Evolutionary conservation across 2,329 filamentous ascomycete species (phyloP).

Genomic region (Aspergillus clavatus): DNA sequence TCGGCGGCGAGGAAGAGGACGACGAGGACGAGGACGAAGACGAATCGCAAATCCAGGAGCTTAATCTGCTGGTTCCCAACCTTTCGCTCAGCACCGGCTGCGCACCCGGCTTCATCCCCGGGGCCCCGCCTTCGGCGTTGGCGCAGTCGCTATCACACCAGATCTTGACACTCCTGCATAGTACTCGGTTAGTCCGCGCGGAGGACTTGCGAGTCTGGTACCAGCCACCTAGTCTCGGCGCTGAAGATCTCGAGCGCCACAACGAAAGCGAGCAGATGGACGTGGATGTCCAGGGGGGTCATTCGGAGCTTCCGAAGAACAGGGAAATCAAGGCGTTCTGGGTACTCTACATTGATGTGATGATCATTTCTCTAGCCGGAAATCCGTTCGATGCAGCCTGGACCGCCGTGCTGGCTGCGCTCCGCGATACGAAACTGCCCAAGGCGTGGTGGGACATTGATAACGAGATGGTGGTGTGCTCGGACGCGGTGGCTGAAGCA

Average conservation of each 20-base stretch:
- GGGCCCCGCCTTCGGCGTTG: conserved; percentile 70
- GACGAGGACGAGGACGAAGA: conserved; percentile 47
- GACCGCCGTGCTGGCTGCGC: conserved; percentile 74
- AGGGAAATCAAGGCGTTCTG: conserved; percentile 76
- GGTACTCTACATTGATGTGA: conserved; percentile 91
- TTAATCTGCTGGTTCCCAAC: conserved; percentile 82
- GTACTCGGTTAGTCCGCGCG: conserved; percentile 60
- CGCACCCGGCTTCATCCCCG: conserved; percentile 78
- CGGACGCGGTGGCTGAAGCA: conserved; percentile 52
- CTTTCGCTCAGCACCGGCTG: conserved; percentile 88
- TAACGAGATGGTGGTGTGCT: conserved; percentile 72
- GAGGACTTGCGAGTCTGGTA: conserved; percentile 71
- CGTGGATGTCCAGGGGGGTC: conserved; percentile 43
- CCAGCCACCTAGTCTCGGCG: conserved; percentile 42
- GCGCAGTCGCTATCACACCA: conserved; percentile 83
- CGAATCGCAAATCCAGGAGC: conserved; percentile 43
- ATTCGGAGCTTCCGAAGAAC: conserved; percentile 21
- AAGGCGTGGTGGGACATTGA: conserved; percentile 79
- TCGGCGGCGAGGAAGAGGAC: conserved; percentile 10
- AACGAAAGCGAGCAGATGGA: conserved; percentile 45
- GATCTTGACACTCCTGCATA: conserved; percentile 70
- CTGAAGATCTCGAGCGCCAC: conserved; percentile 27
- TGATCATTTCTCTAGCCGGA: conserved; percentile 89
- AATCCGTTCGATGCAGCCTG: conserved; percentile 90
- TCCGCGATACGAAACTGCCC: conserved; percentile 73